Base-by-base conservation (phyloP, 257 asterid genomes). In the Eustoma russellianum region DNA sequence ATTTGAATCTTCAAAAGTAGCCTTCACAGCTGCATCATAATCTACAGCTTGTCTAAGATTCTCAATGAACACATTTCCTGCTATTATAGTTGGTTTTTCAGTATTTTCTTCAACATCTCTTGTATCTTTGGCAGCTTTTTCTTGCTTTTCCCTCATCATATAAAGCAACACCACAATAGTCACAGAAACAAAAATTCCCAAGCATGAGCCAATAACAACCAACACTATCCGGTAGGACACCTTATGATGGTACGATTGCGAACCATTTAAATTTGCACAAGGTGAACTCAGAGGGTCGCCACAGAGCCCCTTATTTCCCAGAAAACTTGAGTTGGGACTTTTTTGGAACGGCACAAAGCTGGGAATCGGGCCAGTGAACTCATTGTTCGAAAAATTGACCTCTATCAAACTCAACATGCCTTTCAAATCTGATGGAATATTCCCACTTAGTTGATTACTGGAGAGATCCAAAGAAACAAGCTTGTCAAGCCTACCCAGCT, bases 371-470 rank as follows among this genome's bases (percentile, higher is more conserved):
- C 99, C 99, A 7, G 60, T 61, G 24, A 92, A 75, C 17, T 48
- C 86, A 66, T 92, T 92, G 70, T 83, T 83, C 0, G 99, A 88
- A 70, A 92, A 92, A 64, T 92, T 75, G 46, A 92, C 97, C 74
- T 83, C 94, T 13, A 92, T 88, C 82, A 88, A 76, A 61, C 99
- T 92, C 54, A 78, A 65, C 99, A 92, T 92, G 53, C 97, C 99
- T 56, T 69, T 85, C 61, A 83, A 60, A 9, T 86, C 77, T 9
- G 65, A 10, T 1, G 99, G 97, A 48, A 92, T 92, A 65, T 65
- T 74, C 41, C 99, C 97, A 30, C 70, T 48, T n/a, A 92, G 85
- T 70, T 79, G 94, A 74, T 92, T 92, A 58, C 69, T 74, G 35
- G 99, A 85, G 1, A 92, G 83, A 46, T 92, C 97, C 53, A 92